Evolutionary conservation across 192 early-diverging fungal genomes (phyloP), one percentile per base, ranked within the genome.

Genomic region (Paraglomus occultum): DNA sequence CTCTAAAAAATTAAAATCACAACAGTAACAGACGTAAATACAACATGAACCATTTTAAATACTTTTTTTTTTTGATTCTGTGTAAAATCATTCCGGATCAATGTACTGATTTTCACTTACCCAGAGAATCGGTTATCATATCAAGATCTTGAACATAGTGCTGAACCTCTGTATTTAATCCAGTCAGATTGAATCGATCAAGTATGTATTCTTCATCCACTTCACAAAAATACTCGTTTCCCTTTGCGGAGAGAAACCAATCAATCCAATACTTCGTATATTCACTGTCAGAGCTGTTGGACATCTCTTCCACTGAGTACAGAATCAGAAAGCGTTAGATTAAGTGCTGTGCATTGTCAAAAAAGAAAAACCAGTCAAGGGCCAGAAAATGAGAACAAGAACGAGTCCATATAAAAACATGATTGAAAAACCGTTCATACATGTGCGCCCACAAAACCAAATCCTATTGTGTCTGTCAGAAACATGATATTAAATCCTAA

Each of bases 131-230:
- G 1, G 94, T 93, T 71, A 99, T 95, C 76, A 97, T 80, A 59
- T 95, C 94, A 68, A 95, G 82, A 42, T 95, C 97, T 67, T 92
- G 86, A 23, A 85, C 78, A 77, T 96, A 99, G 75, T 95, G 88
- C 60, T 87, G 89, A 12, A 99, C 94, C 68, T 99, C 97, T 23
- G 84, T 79, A 71, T 87, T 89, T 47, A 99, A 83, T 31, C 95
- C 95, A 3, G 97, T 96, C 67, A 99, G 82, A 76, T 99, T 99
- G 85, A 99, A 99, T 49, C 94, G 83, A 83, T 99, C 97, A 61
- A 92, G 79, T 61, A 99, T 94, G 77, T 94, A 99, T 12, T 97
- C 95, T 73, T 94, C 93, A 75, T 99, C 97, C n/a, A 99, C 91
- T 54, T 95, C 92, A 80, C 94, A 97, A 83, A 95, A 98, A 74